Conservation (phyloP, 306 rosid genomes). For the Vigna radiata region DNA sequence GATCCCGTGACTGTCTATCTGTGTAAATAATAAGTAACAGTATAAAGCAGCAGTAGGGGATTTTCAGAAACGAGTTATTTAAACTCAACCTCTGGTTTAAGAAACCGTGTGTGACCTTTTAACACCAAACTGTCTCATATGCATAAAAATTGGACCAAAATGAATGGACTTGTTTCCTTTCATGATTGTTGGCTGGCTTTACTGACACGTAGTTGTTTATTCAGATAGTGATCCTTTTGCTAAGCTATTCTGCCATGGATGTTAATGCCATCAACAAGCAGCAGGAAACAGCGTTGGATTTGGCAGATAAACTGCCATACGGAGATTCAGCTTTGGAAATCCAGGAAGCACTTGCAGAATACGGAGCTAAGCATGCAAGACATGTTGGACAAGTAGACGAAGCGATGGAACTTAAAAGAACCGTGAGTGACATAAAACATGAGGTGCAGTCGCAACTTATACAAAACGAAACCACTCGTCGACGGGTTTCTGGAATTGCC, state of each 20-base stretch:
- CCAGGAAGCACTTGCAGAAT: conserved; percentile 70
- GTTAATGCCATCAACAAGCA: conserved; percentile 83
- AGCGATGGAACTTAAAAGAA: conserved; percentile 92
- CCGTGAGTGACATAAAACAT: conserved; percentile 95
- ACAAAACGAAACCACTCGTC: conserved; percentile 82
- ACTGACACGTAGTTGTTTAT: conserved; percentile 43
- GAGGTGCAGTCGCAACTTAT: conserved; percentile 87
- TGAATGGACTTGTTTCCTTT: conserved; percentile 16
- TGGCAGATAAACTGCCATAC: conserved; percentile 82
- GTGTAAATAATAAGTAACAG: too few relatives aligned
- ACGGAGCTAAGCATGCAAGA: conserved; percentile 88
- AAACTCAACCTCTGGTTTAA: conserved; percentile 1
- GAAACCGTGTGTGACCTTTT: not conserved
- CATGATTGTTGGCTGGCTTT: not conserved
- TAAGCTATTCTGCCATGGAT: conserved; percentile 65
- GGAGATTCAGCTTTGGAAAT: conserved; percentile 81
- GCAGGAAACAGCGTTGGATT: conserved; percentile 87
- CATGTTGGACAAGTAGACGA: conserved; percentile 83
- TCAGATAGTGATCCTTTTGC: conserved; percentile 75
- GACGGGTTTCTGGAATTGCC: conserved; percentile 91
- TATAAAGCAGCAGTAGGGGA: too few relatives aligned
- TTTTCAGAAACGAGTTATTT: too few relatives aligned
- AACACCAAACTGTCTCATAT: not conserved
- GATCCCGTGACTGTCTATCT: too few relatives aligned
- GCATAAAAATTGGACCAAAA: conserved; percentile 25